phyloP scores from a whole-genome alignment of 495 filamentous ascomycete species.

The Endocarpon pusillum region DNA sequence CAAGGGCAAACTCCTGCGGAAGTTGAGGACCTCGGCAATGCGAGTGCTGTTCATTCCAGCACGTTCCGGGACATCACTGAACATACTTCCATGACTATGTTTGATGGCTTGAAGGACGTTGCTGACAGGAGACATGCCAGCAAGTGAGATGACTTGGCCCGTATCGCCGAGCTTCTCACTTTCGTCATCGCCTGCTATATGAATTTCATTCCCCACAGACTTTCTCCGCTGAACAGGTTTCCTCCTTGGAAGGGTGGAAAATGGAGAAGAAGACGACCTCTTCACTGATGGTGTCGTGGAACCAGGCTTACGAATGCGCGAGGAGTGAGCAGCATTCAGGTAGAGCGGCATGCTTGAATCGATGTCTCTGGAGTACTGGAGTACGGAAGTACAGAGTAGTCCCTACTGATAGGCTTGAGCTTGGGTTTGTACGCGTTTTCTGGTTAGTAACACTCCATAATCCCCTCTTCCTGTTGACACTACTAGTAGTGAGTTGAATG shows the following conservation, averaged over 20 bases:
- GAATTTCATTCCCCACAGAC: too few relatives aligned
- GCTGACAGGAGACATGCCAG: constrained; percentile 34
- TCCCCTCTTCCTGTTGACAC: too few relatives aligned
- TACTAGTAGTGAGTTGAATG: too few relatives aligned
- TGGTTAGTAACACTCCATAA: too few relatives aligned
- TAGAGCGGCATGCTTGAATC: constrained; percentile 12
- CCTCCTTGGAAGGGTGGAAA: constrained; percentile 36
- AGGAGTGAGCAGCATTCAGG: constrained; percentile 16
- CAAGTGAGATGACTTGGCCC: constrained; percentile 34
- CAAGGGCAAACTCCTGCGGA: constrained; percentile 46
- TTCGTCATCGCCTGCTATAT: too few relatives aligned
- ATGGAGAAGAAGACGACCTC: constrained; percentile 28
- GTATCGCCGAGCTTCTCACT: constrained; percentile 39
- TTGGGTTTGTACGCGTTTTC: too few relatives aligned
- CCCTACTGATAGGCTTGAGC: too few relatives aligned
- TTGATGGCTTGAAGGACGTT: constrained; percentile 48
- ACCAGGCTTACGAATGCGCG: constrained; percentile 13
- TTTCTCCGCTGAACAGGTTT: constrained; percentile 30
- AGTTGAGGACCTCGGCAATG: constrained; percentile 53
- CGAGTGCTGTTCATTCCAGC: constrained; percentile 60
- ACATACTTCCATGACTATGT: constrained; percentile 47
- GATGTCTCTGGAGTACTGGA: too few relatives aligned
- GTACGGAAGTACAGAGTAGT: too few relatives aligned
- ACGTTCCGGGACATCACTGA: constrained; percentile 45
- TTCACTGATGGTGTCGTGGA: constrained; percentile 16